These are phyloP conservation scores for Colletotrichum lentis DNA, from an alignment of 2,329 filamentous ascomycete genomes.

Conservation along the genomic window DNA sequence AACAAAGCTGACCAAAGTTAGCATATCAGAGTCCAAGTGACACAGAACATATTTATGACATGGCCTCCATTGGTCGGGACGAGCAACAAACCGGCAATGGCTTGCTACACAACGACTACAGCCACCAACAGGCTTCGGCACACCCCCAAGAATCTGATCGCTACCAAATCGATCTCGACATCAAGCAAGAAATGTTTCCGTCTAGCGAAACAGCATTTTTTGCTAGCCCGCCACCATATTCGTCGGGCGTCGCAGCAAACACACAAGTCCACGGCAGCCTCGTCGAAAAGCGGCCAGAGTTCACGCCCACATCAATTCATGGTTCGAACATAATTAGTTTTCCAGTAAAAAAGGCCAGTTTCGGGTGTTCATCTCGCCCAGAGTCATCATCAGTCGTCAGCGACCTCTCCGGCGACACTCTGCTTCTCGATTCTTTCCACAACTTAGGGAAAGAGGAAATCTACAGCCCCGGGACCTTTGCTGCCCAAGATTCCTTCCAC, in stretches of 20 bases:
- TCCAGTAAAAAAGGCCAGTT: background rate
- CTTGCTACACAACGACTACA: background rate
- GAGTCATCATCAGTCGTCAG: background rate
- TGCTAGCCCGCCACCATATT: slow-evolving; percentile 23
- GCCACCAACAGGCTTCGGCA: slow-evolving; percentile 6
- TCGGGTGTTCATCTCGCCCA: background rate
- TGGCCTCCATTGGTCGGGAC: background rate
- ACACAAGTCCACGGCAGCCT: background rate
- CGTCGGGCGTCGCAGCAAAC: background rate
- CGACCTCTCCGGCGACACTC: background rate
- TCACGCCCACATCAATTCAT: background rate
- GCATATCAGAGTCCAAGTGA: slow-evolving; percentile 30
- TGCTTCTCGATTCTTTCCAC: slow-evolving; percentile 1
- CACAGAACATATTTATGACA: background rate
- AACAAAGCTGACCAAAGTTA: slow-evolving; percentile 4
- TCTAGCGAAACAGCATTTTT: slow-evolving; percentile 1
- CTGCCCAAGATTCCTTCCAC: slow-evolving; percentile 2
- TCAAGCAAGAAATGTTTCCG: slow-evolving; percentile 1
- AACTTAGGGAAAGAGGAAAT: slow-evolving; percentile 5
- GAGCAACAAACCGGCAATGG: slow-evolving; percentile 2
- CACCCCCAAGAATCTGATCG: slow-evolving; percentile 2
- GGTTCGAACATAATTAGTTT: slow-evolving; percentile 9
- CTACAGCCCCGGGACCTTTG: slow-evolving; percentile 11
- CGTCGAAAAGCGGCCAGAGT: background rate
- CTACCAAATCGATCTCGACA: background rate